phyloP scores from a whole-genome alignment of 306 rosid species.

The Prunus mume region DNA sequence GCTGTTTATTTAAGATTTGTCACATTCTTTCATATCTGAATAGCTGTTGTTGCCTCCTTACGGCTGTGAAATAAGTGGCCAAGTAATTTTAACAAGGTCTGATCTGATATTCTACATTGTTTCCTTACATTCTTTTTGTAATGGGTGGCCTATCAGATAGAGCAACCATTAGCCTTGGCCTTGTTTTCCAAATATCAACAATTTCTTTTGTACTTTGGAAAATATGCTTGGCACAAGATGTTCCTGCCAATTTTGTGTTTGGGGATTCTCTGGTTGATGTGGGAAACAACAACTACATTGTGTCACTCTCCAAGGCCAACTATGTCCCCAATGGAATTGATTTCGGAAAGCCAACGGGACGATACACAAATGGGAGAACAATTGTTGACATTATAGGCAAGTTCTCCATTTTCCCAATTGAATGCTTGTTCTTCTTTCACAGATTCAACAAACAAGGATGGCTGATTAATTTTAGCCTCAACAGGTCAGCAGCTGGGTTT shows the following conservation, averaged over 20 bases:
- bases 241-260: conserved; percentile 62
- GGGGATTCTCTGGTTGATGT: conserved; percentile 73
- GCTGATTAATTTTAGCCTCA: neutral
- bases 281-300: conserved; percentile 68
- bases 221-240: conserved; percentile 29
- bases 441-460: neutral
- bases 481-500: conserved; percentile 57
- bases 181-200: conserved; percentile 17
- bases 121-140: neutral
- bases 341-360: conserved; percentile 66
- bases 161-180: conserved; percentile 4
- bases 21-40: too few species aligned
- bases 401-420: neutral
- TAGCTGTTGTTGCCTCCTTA: too few species aligned
- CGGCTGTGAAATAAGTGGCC: too few species aligned
- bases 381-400: conserved; percentile 52
- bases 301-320: conserved; percentile 53
- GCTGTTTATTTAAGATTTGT: too few species aligned
- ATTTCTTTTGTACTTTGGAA: conserved; percentile 17
- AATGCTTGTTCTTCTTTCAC: neutral
- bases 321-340: conserved; percentile 61
- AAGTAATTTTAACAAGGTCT: too few species aligned
- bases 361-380: conserved; percentile 81
- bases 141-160: conserved; percentile 36
- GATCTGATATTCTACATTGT: too few species aligned